Evolutionary conservation across 2,329 filamentous ascomycete species (phyloP), one percentile per base, ranked within the genome.

Genomic region (Teratosphaeria gauchensis): DNA sequence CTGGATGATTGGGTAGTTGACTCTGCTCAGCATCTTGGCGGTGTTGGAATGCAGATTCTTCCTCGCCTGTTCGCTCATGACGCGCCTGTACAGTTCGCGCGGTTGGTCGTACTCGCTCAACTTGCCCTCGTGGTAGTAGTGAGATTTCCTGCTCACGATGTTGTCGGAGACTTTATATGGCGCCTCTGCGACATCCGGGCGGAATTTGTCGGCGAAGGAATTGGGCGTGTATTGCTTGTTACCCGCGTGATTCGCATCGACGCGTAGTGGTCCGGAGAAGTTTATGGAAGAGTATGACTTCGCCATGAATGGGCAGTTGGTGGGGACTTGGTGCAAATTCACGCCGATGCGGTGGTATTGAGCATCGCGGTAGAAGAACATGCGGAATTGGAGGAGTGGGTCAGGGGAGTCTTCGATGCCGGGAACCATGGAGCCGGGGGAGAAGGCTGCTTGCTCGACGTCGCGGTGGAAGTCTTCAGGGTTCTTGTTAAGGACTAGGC

Each of bases 51-150:
- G 76, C 6, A 79, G 75, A 62, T 81, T 75, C 54, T 75, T 66
- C 33, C 75, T 72, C 62, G 73, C 69, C 57, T 75, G 62, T 11
- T 75, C 71, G 55, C 65, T 73, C 78, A 83, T 81, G 58, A 80
- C 79, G 11, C 73, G 67, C 21, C 62, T 65, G 72, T 79, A 62
- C 11, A 82, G 74, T 60, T 77, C 76, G 3, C 72, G 74, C 2
- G 78, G 74, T 65, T 83, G 80, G 28, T 77, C 75, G 65, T 82
- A 82, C 54, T 82, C 80, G 61, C 69, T 78, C 63, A 73, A 72
- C 68, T 79, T 78, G 21, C 78, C 80, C 65, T 82, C 79, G 63
- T 82, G 79, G 72, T 75, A 81, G 69, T 77, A 81, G 64, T 82
- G 78, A 62, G 76, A 78, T 71, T 82, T 80, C 55, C 79, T 75